These are phyloP conservation scores for Phyllosticta citrichinensis DNA, from an alignment of 2,329 filamentous ascomycete genomes.

Conservation along the genomic window DNA sequence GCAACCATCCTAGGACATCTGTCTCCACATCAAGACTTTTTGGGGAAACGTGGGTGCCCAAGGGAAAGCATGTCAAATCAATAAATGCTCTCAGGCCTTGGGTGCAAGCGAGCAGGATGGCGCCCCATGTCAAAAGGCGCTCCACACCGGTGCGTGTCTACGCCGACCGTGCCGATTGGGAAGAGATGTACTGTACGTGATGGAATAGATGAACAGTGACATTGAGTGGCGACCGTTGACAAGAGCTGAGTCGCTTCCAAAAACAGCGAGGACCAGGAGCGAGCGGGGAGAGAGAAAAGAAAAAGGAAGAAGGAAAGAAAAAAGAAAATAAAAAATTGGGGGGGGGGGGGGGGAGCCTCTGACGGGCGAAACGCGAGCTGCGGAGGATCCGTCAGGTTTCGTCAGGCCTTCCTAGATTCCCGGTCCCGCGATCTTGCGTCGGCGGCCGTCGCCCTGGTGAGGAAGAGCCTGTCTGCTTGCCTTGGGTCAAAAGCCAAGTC, in stretches of 20 bases:
- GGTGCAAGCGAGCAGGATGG: neutral
- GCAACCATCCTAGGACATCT: neutral
- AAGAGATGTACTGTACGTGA: neutral
- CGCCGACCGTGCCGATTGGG: neutral
- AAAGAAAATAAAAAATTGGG: neutral
- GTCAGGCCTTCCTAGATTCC: slow-evolving; percentile 4
- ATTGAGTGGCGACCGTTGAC: slow-evolving; percentile 8
- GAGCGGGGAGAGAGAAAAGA: slow-evolving; percentile 1
- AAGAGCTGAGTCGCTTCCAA: slow-evolving; percentile 5
- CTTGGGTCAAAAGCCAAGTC: slow-evolving; percentile 4
- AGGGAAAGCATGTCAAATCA: slow-evolving; percentile 6
- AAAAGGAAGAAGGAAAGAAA: neutral
- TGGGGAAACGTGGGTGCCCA: neutral
- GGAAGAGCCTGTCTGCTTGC: slow-evolving; percentile 7
- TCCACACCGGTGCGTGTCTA: neutral
- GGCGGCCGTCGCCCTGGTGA: neutral
- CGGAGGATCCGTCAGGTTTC: slow-evolving; percentile 8
- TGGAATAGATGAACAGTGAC: neutral
- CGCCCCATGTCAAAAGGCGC: slow-evolving; percentile 5
- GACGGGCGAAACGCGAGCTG: slow-evolving; percentile 8
- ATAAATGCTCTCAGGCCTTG: slow-evolving; percentile 7
- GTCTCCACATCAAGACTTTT: neutral
- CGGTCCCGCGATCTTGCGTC: slow-evolving; percentile 9
- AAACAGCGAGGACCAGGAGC: slow-evolving; percentile 4
- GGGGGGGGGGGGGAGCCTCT: neutral